A percentile compares a stretch with the other conserved stretches of the same genome.
Evolutionary conservation across 768 basidiomycete genomes (phyloP).

Genomic region (Collybia nuda): DNA sequence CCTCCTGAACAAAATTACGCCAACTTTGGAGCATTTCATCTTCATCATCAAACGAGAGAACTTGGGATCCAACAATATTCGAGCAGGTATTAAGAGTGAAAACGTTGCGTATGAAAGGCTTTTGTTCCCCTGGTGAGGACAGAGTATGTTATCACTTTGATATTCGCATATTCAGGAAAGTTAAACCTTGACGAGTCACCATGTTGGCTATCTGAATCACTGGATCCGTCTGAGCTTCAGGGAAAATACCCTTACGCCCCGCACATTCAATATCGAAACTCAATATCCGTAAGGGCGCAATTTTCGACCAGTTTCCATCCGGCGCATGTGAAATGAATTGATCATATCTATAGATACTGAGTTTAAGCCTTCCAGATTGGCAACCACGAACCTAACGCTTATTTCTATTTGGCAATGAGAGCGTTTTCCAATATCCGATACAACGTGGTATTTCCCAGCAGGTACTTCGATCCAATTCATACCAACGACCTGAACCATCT

Average conservation of each 20-base stretch:
- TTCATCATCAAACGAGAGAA: conserved; percentile 81
- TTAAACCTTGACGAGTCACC: conserved; percentile 94
- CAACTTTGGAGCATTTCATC: conserved; percentile 73
- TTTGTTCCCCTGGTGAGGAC: conserved; percentile 65
- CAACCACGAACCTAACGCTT: conserved; percentile 56
- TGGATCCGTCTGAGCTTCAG: conserved; percentile 86
- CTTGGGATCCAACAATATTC: conserved; percentile 97
- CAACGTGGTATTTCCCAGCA: conserved; percentile 73
- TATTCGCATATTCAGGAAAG: neutral
- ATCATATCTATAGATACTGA: conserved; percentile 58
- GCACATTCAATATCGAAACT: conserved; percentile 99
- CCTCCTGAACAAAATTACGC: conserved; percentile 85
- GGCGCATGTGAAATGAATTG: conserved; percentile 87
- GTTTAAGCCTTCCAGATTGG: neutral
- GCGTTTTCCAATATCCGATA: conserved; percentile 54
- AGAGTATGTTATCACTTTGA: conserved; percentile 5
- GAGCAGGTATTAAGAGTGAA: conserved; percentile 95
- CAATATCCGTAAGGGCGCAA: conserved; percentile 90
- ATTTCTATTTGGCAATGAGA: conserved; percentile 93
- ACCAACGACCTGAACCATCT: conserved; percentile 71
- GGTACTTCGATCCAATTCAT: conserved; percentile 99
- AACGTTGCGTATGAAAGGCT: conserved; percentile 94
- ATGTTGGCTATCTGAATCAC: conserved; percentile 99
- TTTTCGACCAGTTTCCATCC: conserved; percentile 88
- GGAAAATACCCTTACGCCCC: conserved; percentile 95